Base-by-base conservation (phyloP, 1,284 basidiomycete genomes). In the Phylloboletellus chloephorus region DNA sequence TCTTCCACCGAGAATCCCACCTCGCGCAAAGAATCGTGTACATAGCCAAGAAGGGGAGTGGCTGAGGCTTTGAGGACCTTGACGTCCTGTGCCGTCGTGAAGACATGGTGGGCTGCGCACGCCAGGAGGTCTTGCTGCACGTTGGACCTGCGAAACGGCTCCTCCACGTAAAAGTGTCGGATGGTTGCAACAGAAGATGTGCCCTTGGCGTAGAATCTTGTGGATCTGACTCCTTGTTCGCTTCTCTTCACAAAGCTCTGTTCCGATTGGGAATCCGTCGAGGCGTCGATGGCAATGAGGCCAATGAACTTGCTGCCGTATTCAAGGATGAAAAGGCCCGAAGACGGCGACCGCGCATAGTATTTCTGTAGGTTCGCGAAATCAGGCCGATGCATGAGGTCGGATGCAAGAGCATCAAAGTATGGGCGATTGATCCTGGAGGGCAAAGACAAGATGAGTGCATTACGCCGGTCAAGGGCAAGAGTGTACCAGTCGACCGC, bases 91-190 rank as follows among this genome's bases (percentile, higher is more conserved):
- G 70, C 61, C 5, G 60, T 52, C 8, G 64, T 57, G 56, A 89
- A 88, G 7, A 76, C 76, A 46, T 73, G 68, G 29, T 69, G 63
- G 10, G 82, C 58, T 0, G 80, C 83, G 50, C 76, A 68, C 15
- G 67, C 53, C 10, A 90, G 63, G 17, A 91, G 63, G 56, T 89
- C 87, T 11, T 75, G 66, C 52, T 85, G 82, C 28, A 85, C 69
- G 5, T 68, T 68, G 10, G 72, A 64, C 5, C 51, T 52, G 31
- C 84, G 73, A 54, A 78, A 86, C 5, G 66, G 69, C 43, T 80
- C 76, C 37, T 86, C 79, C 28, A 88, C 74, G 52, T 76, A 81
- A 56, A 89, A 78, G 58, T 90, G 88, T 20, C 86, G 77, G 47
- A 91, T 79, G n/a, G 72, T 67, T 7, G 79, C 84, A 11, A 68